Evolutionary conservation across 495 filamentous ascomycete species (phyloP).

Genomic region (Podospora appendiculata): DNA sequence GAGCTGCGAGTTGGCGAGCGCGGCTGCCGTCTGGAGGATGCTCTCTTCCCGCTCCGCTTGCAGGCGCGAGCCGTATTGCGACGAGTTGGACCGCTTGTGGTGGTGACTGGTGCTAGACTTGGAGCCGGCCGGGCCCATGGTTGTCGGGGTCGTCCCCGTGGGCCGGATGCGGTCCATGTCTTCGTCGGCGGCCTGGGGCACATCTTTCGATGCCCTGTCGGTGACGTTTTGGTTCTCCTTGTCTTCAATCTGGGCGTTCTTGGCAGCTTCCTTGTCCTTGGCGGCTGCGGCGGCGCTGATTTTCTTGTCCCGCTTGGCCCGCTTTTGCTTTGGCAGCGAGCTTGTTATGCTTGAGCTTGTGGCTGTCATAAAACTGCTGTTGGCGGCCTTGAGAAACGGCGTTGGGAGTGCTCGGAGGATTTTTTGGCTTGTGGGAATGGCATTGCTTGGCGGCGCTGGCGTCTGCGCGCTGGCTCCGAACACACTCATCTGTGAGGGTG

Average conservation of each 20-base stretch:
- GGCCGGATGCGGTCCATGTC: conserved; percentile 31
- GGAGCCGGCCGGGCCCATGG: conserved; percentile 16
- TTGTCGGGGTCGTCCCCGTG: conserved; percentile 15
- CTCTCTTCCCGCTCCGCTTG: conserved; percentile 25
- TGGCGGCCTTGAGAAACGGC: conserved; percentile 85
- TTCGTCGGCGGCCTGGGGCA: conserved; percentile 23
- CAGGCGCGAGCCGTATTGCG: conserved; percentile 12
- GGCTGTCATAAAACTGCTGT: conserved; percentile 87
- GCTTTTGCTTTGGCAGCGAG: conserved; percentile 55
- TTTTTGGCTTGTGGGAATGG: conserved; percentile 84
- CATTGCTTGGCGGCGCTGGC: conserved; percentile 61
- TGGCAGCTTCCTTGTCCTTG: conserved; percentile 19
- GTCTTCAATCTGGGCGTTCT: conserved; percentile 28
- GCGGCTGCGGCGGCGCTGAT: conserved; percentile 7
- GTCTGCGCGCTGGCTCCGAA: conserved; percentile 64
- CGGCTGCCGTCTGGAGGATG: conserved; percentile 37
- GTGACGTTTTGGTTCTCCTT: conserved; percentile 34
- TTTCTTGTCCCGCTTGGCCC: conserved; percentile 52
- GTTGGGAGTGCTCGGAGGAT: conserved; percentile 89
- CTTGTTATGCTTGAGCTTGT: conserved; percentile 85
- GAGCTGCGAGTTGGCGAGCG: conserved; percentile 24
- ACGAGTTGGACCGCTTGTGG: conserved; percentile 22
- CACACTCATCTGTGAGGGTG: conserved; percentile 88
- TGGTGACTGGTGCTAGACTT: conserved; percentile 16
- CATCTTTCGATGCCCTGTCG: conserved; percentile 5